A percentile compares a stretch with the other conserved stretches of the same genome.
phyloP scores from a whole-genome alignment of 129 eudicot species.

The Ambrosia artemisiifolia region DNA sequence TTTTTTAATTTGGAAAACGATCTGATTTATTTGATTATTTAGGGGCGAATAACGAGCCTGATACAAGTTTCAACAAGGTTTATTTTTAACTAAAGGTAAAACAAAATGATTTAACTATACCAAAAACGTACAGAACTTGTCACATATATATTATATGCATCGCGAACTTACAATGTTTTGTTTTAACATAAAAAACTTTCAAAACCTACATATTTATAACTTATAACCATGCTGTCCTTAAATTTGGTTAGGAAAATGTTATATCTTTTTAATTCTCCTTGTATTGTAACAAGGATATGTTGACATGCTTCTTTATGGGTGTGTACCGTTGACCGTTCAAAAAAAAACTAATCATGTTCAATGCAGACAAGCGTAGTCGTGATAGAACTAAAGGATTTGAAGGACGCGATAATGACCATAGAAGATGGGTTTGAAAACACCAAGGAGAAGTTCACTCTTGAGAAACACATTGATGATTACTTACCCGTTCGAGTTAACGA shows the following conservation, averaged over 20 bases:
- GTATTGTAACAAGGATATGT: background rate
- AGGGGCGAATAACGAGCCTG: background rate
- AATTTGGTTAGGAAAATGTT: background rate
- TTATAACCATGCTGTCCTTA: background rate
- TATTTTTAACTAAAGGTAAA: background rate
- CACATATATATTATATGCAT: background rate
- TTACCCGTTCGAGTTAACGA: conserved; percentile 76
- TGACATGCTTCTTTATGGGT: background rate
- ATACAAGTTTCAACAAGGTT: background rate
- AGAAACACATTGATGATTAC: conserved; percentile 52
- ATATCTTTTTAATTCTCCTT: background rate
- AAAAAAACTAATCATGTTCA: background rate
- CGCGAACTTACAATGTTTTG: background rate
- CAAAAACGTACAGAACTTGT: background rate
- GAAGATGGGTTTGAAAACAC: conserved; percentile 32
- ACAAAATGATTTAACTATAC: background rate
- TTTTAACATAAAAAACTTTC: background rate
- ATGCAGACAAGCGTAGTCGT: conserved; percentile 43
- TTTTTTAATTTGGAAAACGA: background rate
- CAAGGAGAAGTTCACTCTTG: conserved; percentile 40
- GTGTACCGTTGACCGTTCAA: too few relatives aligned
- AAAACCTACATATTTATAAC: background rate
- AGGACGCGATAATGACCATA: conserved; percentile 52
- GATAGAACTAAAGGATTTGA: conserved; percentile 47
- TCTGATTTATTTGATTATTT: background rate